Conservation (phyloP, 306 rosid genomes). For the Castanea sativa region DNA sequence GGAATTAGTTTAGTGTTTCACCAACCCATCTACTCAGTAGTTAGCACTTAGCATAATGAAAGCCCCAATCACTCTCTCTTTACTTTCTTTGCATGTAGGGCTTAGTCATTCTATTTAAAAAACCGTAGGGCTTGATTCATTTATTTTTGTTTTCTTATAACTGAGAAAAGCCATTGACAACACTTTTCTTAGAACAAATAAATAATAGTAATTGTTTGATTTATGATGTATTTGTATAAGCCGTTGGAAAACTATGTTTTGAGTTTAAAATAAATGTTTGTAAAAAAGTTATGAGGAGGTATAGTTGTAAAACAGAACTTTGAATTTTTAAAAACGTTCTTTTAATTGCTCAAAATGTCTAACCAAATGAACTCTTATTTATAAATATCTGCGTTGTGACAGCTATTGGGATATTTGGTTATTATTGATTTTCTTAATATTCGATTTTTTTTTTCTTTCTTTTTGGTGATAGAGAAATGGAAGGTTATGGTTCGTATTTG, state of each 20-base stretch:
- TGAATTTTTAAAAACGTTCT: fast-evolving
- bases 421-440: not conserved
- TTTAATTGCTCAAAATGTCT: too few relatives aligned
- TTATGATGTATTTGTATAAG: not conserved
- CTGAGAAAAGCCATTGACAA: conserved; percentile 19
- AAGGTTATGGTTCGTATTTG: conserved; percentile 30
- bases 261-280: too few relatives aligned
- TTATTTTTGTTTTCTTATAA: conserved; percentile 1
- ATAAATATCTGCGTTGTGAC: conserved; percentile 12
- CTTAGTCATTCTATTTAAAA: conserved; percentile 23
- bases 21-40: too few relatives aligned
- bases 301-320: too few relatives aligned
- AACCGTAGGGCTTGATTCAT: conserved; percentile 26
- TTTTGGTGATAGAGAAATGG: conserved; percentile 39
- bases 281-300: too few relatives aligned
- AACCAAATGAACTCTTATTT: not conserved
- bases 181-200: conserved; percentile 1
- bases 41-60: too few relatives aligned
- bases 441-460: not conserved
- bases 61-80: not conserved
- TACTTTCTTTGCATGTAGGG: conserved; percentile 15
- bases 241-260: fast-evolving
- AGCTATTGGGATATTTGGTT: conserved; percentile 20
- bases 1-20: too few relatives aligned
- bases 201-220: not conserved